Base-by-base conservation (phyloP, 495 filamentous ascomycete genomes). In the Penicillium fimorum region DNA sequence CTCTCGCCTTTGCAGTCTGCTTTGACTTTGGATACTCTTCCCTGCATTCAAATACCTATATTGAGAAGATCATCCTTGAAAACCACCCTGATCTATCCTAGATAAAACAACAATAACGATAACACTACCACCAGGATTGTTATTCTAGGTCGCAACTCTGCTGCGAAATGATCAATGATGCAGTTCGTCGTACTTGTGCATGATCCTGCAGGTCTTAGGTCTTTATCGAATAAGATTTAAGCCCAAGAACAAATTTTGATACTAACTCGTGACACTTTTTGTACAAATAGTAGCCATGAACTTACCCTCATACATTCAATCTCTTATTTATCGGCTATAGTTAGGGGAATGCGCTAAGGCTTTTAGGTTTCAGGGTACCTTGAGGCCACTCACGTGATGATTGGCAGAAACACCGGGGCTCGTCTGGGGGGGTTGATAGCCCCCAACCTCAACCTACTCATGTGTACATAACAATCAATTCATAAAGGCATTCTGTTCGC, bases 331-430 rank as follows among this genome's bases (percentile, higher is more conserved):
- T 13, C 5, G 25, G 15, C 27, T 7, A 45, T 43, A 44, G 41
- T 41, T 12, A 40, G 17, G 25, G 41, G 6, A 53, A 32, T 22
- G 17, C 50, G 51, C 51, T 53, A 53, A 46, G 29, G 5, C 11
- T 25, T 35, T 44, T 38, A 25, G 24, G 24, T 27, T 51, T 24
- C 9, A 29, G 29, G 47, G 35, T 17, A 17, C 48, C 24, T 50
- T 29, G 8, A 53, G 52, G 43, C 42, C 32, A 20, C 42, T 33
- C 52, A 54, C 52, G 52, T 54, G 52, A 54, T 47, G 42, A 30
- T 51, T 24, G 52, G 33, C 52, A 54, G 43, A 46, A 54, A 47
- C 42, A 54, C 43, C 30, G 42, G 42, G 42, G 51, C 20, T 47
- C 52, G 15, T 38, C 43, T 22, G 52, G 49, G 48, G 48, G 35